Evolutionary conservation across 768 basidiomycete genomes (phyloP).

Genomic region (Wakefieldia striispora): DNA sequence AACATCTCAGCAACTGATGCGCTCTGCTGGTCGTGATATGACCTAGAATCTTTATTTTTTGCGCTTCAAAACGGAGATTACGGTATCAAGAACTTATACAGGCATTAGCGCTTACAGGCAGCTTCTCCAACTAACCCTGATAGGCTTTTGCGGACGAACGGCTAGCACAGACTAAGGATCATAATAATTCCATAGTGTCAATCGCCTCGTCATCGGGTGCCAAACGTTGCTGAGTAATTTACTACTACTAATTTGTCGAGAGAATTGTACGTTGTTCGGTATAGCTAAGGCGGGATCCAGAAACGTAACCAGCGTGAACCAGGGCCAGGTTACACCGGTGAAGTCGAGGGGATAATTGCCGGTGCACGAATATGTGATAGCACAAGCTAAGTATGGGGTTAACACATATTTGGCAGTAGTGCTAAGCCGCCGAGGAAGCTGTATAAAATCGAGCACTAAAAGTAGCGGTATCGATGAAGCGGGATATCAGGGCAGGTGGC

Average conservation of each 20-base stretch:
- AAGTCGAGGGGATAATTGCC: conserved; percentile 9
- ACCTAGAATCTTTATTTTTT: conserved; percentile 16
- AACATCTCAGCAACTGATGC: conserved; percentile 1
- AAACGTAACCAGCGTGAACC: conserved; percentile 20
- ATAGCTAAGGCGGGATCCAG: not conserved
- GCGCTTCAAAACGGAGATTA: conserved; percentile 32
- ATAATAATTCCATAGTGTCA: conserved; percentile 18
- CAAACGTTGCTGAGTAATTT: not conserved
- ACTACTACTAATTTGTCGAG: no score
- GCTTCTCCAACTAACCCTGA: conserved; percentile 27
- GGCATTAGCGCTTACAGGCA: conserved; percentile 26
- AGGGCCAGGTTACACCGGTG: conserved; percentile 3
- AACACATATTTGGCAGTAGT: conserved; percentile 9
- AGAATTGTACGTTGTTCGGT: not conserved
- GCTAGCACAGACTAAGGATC: conserved; percentile 10
- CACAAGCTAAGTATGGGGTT: conserved; percentile 4
- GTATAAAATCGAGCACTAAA: conserved; percentile 14
- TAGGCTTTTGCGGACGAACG: conserved; percentile 35
- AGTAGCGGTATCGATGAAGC: conserved; percentile 24
- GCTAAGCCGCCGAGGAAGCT: conserved; percentile 15
- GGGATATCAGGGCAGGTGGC: conserved; percentile 11
- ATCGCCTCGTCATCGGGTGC: not conserved
- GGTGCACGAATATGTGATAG: not conserved
- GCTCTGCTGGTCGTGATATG: conserved; percentile 10
- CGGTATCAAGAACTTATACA: conserved; percentile 28